Percentiles rank a stretch among this genome's conserved stretches.
Evolutionary conservation across 805 yeast genomes (phyloP).

Genomic region (Danielozyma ontarioensis): DNA sequence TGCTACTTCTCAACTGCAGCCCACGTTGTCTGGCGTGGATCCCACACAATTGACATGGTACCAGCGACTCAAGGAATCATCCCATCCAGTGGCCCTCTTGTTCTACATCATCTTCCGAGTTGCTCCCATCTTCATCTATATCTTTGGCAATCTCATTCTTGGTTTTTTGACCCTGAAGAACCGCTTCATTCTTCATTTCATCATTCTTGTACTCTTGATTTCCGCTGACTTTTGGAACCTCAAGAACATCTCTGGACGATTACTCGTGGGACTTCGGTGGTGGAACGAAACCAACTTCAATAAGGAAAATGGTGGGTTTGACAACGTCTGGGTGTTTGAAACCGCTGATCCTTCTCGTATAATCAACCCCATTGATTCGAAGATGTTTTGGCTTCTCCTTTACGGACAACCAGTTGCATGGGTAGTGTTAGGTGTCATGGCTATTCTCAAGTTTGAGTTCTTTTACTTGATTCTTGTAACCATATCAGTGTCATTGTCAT

Average conservation of each 20-base stretch:
- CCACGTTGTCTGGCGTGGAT: constrained; percentile 3
- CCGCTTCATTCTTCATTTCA: constrained; percentile 65
- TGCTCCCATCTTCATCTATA: constrained; percentile 58
- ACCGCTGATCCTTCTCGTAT: constrained; percentile 66
- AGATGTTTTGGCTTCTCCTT: constrained; percentile 77
- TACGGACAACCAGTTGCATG: constrained; percentile 75
- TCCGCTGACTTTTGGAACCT: constrained; percentile 94
- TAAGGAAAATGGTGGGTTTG: constrained; percentile 46
- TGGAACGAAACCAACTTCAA: constrained; percentile 69
- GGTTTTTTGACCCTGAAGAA: constrained; percentile 32
- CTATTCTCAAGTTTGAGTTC: constrained; percentile 72
- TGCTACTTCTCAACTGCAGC: not conserved
- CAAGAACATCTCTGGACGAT: constrained; percentile 85
- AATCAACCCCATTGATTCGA: constrained; percentile 89
- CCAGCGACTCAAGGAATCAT: constrained; percentile 52
- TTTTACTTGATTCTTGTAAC: constrained; percentile 56
- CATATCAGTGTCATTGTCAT: constrained; percentile 66
- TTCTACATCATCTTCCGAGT: constrained; percentile 59
- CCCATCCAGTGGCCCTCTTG: constrained; percentile 77
- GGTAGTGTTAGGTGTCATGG: constrained; percentile 69
- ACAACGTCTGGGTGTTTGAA: constrained; percentile 83
- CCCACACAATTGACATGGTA: constrained; percentile 20
- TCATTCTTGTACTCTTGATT: constrained; percentile 64
- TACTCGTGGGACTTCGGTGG: constrained; percentile 91
- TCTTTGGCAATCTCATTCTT: constrained; percentile 68